These are phyloP conservation scores for Elsinoe arachidis DNA, from an alignment of 2,329 filamentous ascomycete genomes.

Conservation along the genomic window DNA sequence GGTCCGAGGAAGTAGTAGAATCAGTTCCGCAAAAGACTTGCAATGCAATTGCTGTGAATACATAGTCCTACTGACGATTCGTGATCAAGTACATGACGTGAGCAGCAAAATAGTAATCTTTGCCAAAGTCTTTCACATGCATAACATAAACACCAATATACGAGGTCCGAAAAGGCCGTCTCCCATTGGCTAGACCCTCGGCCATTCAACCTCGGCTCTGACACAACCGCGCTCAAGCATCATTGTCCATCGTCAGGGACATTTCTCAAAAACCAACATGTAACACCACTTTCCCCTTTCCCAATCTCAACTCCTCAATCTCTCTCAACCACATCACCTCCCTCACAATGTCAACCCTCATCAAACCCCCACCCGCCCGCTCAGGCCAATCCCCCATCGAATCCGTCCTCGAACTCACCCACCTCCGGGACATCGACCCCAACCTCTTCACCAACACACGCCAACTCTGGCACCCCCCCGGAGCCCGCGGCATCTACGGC, in stretches of 20 bases:
- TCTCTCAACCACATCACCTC: background rate
- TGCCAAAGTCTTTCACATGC: conserved; percentile 1
- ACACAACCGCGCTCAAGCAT: background rate
- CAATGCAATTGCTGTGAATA: too few relatives aligned
- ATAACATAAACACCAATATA: background rate
- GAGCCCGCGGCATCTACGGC: conserved; percentile 87
- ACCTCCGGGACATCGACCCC: conserved; percentile 64
- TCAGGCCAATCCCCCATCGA: conserved; percentile 71
- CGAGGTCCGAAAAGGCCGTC: background rate
- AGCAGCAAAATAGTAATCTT: background rate
- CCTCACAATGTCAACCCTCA: conserved; percentile 39
- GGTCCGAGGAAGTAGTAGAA: background rate
- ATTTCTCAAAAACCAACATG: background rate
- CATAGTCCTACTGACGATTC: background rate
- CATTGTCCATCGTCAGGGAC: background rate
- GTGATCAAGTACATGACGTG: background rate
- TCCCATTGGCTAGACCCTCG: conserved; percentile 3
- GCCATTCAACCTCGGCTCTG: background rate
- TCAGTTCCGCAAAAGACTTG: too few relatives aligned
- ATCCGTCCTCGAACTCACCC: conserved; percentile 78
- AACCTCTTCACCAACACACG: conserved; percentile 94
- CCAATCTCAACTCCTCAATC: background rate
- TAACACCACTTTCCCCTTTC: background rate
- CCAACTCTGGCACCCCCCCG: conserved; percentile 82
- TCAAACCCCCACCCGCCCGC: conserved; percentile 67